These are phyloP conservation scores for Marchantia polymorpha DNA, from an alignment of 225 moss, liverwort and hornwort species.

Conservation along the genomic window DNA sequence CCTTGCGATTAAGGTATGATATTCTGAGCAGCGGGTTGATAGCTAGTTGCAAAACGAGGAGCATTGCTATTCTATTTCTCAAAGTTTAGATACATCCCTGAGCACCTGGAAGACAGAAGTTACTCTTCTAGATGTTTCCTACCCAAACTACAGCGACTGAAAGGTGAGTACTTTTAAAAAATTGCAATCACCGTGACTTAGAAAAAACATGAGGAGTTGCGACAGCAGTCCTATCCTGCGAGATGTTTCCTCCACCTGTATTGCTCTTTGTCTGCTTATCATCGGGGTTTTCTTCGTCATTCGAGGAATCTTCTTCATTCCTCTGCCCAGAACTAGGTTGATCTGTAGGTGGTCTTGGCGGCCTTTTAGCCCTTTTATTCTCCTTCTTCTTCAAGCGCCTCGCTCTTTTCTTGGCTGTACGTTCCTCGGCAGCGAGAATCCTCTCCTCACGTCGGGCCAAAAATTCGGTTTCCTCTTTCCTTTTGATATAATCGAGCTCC, in stretches of 20 bases:
- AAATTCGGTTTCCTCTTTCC: conserved; percentile 80
- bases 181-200: conserved; percentile 5
- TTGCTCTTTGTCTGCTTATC: conserved; percentile 28
- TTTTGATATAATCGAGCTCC: conserved; percentile 85
- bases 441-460: conserved; percentile 81
- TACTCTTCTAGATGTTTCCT: too few species aligned
- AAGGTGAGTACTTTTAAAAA: neutral
- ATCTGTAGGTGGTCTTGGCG: conserved; percentile 30
- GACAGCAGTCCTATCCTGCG: conserved; percentile 30
- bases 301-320: conserved; percentile 32
- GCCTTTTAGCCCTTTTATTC: conserved; percentile 75
- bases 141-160: too few species aligned
- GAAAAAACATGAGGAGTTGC: conserved; percentile 37
- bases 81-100: too few species aligned
- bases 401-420: conserved; percentile 91
- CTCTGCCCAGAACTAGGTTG: conserved; percentile 4
- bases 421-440: conserved; percentile 66
- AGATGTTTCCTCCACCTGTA: conserved; percentile 22
- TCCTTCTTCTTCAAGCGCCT: conserved; percentile 87
- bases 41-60: too few species aligned
- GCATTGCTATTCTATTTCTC: too few species aligned
- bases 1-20: too few species aligned
- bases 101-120: too few species aligned
- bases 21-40: too few species aligned
- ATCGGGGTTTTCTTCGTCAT: conserved; percentile 26